Conservation (phyloP, 2,329 filamentous ascomycete genomes). For the Talaromyces sp. region DNA sequence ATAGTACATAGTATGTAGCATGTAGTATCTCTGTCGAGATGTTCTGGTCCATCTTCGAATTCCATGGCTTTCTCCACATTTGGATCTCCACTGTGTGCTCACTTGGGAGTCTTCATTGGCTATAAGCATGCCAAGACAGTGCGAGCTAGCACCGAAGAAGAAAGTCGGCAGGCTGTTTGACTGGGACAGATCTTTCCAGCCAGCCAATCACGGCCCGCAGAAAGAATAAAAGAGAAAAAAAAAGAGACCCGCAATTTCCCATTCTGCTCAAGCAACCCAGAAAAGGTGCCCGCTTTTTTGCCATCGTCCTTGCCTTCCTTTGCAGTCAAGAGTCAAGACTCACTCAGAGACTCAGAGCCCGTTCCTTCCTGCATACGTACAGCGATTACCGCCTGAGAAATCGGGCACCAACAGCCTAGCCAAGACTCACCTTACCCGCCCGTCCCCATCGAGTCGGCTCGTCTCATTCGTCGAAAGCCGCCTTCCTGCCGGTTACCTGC, state of each 20-base stretch:
- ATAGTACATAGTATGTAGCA: not conserved
- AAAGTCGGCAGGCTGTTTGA: not conserved
- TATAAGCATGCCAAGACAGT: too few species aligned
- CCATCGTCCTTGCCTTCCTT: not conserved
- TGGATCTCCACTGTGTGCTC: not conserved
- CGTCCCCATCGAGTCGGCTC: not conserved
- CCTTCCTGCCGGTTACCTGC: slow-evolving; percentile 1
- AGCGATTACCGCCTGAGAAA: not conserved
- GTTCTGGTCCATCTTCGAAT: not conserved
- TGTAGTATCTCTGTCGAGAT: not conserved
- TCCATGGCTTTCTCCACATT: not conserved
- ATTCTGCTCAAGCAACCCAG: not conserved
- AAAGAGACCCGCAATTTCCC: slow-evolving; percentile 6
- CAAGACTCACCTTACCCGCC: not conserved
- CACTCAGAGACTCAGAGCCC: not conserved
- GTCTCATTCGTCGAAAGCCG: slow-evolving; percentile 12
- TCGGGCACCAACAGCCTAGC: not conserved
- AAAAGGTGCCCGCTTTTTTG: not conserved
- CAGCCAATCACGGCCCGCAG: not conserved
- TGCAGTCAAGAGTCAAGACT: too few species aligned
- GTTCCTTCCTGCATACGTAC: slow-evolving; percentile 18
- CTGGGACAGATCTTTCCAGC: not conserved
- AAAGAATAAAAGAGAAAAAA: not conserved
- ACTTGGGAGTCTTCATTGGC: not conserved
- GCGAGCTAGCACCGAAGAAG: not conserved